phyloP scores from a whole-genome alignment of 805 yeast genomes.

The Starmerella bacillaris region DNA sequence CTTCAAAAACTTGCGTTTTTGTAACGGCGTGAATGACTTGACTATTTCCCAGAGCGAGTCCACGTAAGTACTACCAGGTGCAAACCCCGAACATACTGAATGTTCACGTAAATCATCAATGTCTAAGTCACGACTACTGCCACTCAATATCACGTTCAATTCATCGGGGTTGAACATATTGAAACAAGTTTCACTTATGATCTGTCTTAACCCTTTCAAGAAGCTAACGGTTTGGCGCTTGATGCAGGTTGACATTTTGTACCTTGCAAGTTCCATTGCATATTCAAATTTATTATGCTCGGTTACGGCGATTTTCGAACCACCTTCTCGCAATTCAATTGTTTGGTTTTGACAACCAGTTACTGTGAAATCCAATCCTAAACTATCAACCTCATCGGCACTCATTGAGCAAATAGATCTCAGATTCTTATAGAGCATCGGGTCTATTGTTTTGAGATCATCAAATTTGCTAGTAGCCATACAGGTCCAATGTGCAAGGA shows the following conservation, averaged over 20 bases:
- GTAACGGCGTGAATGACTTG: conserved; percentile 36
- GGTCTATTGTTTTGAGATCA: conserved; percentile 57
- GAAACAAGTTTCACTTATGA: conserved; percentile 61
- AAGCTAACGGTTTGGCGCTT: conserved; percentile 43
- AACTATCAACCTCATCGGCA: conserved; percentile 33
- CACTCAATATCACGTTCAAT: conserved; percentile 67
- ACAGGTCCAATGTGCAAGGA: conserved; percentile 43
- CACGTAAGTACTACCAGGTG: conserved; percentile 32
- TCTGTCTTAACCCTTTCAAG: conserved; percentile 48
- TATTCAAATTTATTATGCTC: conserved; percentile 48
- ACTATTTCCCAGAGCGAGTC: conserved; percentile 50
- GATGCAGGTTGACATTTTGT: conserved; percentile 49
- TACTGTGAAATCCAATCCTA: conserved; percentile 52
- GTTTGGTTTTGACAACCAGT: conserved; percentile 24
- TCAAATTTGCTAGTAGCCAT: conserved; percentile 41
- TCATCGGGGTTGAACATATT: conserved; percentile 72
- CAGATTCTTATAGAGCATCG: conserved; percentile 44
- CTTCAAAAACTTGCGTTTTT: conserved; percentile 48
- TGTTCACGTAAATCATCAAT: conserved; percentile 47
- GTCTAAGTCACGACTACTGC: conserved; percentile 53
- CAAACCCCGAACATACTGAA: conserved; percentile 46
- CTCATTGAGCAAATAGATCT: conserved; percentile 41
- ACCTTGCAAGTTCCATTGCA: conserved; percentile 59
- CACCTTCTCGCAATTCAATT: conserved; percentile 45
- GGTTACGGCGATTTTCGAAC: conserved; percentile 39